A percentile compares a stretch with the other conserved stretches of the same genome.
phyloP scores from a whole-genome alignment of 1,284 basidiomycete genomes.

The Cryptococcus sp. region DNA sequence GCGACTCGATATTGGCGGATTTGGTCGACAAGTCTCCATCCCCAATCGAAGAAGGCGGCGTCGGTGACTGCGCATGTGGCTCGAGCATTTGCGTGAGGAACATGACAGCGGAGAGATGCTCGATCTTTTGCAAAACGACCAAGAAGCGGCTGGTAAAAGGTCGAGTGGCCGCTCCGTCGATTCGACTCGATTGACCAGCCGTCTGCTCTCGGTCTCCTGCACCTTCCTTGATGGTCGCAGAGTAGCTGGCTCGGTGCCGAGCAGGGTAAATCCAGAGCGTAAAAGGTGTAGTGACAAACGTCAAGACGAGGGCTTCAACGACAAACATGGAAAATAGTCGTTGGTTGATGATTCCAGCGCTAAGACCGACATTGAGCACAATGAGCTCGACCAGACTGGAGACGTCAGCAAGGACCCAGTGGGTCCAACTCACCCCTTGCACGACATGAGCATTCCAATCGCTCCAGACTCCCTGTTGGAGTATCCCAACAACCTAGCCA shows the following conservation, averaged over 20 bases:
- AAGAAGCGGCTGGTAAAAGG: slow-evolving; percentile 59
- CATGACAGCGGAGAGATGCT: slow-evolving; percentile 64
- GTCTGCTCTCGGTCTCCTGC: slow-evolving; percentile 37
- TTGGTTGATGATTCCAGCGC: slow-evolving; percentile 68
- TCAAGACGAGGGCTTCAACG: slow-evolving; percentile 75
- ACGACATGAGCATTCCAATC: slow-evolving; percentile 85
- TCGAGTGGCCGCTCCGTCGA: too few species aligned
- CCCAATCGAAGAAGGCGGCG: slow-evolving; percentile 55
- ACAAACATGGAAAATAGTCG: slow-evolving; percentile 78
- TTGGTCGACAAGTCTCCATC: slow-evolving; percentile 1
- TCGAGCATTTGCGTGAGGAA: slow-evolving; percentile 52
- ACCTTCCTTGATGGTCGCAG: slow-evolving; percentile 10
- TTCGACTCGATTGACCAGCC: too few species aligned
- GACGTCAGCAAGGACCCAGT: not conserved
- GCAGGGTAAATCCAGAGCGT: slow-evolving; percentile 73
- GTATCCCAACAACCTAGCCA: slow-evolving; percentile 64
- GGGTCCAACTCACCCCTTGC: slow-evolving; percentile 65
- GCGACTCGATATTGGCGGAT: too few species aligned
- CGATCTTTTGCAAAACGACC: slow-evolving; percentile 84
- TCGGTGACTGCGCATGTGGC: slow-evolving; percentile 39
- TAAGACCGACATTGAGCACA: slow-evolving; percentile 83
- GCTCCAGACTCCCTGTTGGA: slow-evolving; percentile 72
- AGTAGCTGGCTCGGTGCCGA: slow-evolving; percentile 46
- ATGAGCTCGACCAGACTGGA: slow-evolving; percentile 72
- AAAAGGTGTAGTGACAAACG: slow-evolving; percentile 82